Conservation (phyloP, 2,329 filamentous ascomycete genomes). For the Erysiphe pulchra region DNA sequence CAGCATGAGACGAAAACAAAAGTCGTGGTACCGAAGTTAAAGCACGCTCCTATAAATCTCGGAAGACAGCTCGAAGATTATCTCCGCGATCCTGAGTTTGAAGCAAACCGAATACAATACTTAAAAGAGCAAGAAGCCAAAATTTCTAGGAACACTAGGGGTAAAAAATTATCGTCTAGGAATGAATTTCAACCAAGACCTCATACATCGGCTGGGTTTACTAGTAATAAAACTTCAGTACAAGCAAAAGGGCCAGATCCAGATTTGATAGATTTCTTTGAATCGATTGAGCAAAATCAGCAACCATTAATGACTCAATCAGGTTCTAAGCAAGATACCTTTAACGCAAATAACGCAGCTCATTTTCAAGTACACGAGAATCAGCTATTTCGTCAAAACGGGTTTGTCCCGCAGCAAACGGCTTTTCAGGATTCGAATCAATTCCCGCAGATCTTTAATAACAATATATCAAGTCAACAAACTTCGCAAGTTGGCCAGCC, state of each 20-base stretch:
- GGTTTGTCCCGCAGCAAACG: slow-evolving; percentile 17
- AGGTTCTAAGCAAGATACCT: slow-evolving; percentile 12
- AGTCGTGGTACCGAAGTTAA: slow-evolving; percentile 85
- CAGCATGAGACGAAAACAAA: slow-evolving; percentile 81
- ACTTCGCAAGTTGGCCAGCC: slow-evolving; percentile 19
- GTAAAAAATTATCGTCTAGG: slow-evolving; percentile 16
- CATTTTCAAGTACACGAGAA: slow-evolving; percentile 14
- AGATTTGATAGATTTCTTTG: slow-evolving; percentile 85
- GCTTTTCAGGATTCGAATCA: slow-evolving; percentile 15
- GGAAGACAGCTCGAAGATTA: slow-evolving; percentile 84
- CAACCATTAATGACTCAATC: slow-evolving; percentile 33
- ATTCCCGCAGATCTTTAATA: slow-evolving; percentile 7
- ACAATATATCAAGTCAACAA: not conserved
- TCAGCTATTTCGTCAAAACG: slow-evolving; percentile 18
- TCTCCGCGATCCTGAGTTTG: slow-evolving; percentile 81
- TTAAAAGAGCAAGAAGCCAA: slow-evolving; percentile 63
- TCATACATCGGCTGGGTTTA: slow-evolving; percentile 7
- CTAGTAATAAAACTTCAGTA: slow-evolving; percentile 12
- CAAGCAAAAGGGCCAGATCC: slow-evolving; percentile 37
- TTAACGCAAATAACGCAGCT: slow-evolving; percentile 10
- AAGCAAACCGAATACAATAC: slow-evolving; percentile 78
- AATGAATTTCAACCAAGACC: slow-evolving; percentile 10
- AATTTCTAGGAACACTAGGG: slow-evolving; percentile 14
- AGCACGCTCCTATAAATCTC: slow-evolving; percentile 84
- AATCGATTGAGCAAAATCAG: slow-evolving; percentile 74